Evolutionary conservation across 148 eudicot genomes (phyloP).

Genomic region (Selenicereus undatus): DNA sequence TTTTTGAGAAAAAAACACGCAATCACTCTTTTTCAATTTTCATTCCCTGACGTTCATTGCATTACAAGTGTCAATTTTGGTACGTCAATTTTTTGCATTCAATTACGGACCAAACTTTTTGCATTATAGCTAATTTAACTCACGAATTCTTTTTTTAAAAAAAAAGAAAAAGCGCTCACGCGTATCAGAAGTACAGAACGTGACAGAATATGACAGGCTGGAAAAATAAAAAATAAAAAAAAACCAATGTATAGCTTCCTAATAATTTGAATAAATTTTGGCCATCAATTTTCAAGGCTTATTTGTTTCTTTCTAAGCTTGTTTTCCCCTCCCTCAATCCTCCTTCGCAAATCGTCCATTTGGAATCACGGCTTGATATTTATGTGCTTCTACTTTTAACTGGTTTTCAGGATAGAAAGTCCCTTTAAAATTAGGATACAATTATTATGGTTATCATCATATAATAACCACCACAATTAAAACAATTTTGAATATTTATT

Average conservation of each 20-base stretch:
- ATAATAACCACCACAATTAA: too few species aligned
- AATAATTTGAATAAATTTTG: conserved; percentile 16
- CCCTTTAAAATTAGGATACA: conserved; percentile 2
- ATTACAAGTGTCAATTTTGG: conserved; percentile 12
- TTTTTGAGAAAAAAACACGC: too few species aligned
- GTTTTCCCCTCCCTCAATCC: not conserved
- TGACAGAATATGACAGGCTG: not conserved
- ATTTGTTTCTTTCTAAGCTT: conserved; percentile 10
- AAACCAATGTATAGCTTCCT: not conserved
- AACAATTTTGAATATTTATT: too few species aligned
- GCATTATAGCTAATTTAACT: not conserved
- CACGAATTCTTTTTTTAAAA: too few species aligned
- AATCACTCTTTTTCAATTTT: too few species aligned
- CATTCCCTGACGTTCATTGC: not conserved
- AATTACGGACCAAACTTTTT: too few species aligned
- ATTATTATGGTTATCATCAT: too few species aligned
- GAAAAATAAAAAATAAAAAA: not conserved
- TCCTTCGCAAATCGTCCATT: conserved; percentile 19
- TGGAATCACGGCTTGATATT: conserved; percentile 15
- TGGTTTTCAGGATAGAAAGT: conserved; percentile 11
- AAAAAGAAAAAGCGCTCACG: too few species aligned
- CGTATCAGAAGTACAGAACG: not conserved
- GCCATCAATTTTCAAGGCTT: conserved; percentile 11
- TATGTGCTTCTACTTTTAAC: conserved; percentile 11
- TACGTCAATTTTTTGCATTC: too few species aligned